Percentiles rank a stretch among this genome's conserved stretches.
Evolutionary conservation across 805 yeast species (phyloP).

Genomic region (Lipomyces oligophaga): DNA sequence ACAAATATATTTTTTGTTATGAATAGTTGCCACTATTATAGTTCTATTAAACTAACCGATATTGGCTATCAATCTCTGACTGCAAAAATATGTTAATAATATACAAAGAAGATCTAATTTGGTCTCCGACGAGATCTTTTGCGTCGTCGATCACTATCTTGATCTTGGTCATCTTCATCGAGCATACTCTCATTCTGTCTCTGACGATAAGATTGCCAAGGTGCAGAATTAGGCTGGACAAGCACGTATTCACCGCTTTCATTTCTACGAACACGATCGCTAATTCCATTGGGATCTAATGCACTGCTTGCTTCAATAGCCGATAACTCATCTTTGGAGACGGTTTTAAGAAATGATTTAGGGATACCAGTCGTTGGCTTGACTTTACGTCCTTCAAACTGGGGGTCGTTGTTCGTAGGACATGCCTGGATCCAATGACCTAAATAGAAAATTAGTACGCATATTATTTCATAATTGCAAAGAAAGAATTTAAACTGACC

Average conservation of each 20-base stretch:
- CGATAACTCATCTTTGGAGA: conserved; percentile 61
- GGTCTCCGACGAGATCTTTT: not conserved
- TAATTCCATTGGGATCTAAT: conserved; percentile 2
- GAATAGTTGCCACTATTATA: too few species aligned
- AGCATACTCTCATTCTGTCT: conserved; percentile 15
- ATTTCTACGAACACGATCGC: conserved; percentile 62
- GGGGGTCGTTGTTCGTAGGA: conserved; percentile 90
- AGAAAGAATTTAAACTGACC: conserved; percentile 34
- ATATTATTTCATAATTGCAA: not conserved
- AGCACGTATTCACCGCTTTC: conserved; percentile 95
- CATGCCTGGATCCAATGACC: conserved; percentile 94
- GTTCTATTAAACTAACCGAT: too few species aligned
- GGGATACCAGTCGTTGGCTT: conserved; percentile 98
- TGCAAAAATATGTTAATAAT: not conserved
- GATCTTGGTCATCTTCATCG: conserved; percentile 7
- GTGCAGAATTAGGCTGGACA: conserved; percentile 79
- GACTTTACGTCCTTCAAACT: conserved; percentile 86
- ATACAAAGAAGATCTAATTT: too few species aligned
- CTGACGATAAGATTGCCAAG: conserved; percentile 28
- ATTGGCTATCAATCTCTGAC: not conserved
- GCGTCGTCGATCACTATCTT: conserved; percentile 6
- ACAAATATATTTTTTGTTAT: too few species aligned
- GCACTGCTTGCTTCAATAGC: conserved; percentile 49
- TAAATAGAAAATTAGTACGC: not conserved
- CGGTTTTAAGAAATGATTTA: conserved; percentile 78